Conservation (phyloP, 2,329 filamentous ascomycete genomes). For the Epichloe gansuensis region DNA sequence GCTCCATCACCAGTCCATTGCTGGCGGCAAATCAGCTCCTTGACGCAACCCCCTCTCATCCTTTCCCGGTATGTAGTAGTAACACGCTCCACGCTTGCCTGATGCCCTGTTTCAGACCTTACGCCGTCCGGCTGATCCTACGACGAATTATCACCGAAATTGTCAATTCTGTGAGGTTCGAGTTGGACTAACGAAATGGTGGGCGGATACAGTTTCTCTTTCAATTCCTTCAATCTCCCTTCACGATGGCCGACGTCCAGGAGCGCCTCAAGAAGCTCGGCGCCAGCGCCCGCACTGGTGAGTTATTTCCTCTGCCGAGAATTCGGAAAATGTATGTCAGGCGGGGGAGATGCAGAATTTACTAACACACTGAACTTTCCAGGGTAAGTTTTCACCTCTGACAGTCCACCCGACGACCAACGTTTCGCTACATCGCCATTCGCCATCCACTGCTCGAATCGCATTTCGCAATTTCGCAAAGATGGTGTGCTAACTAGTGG, state of each 20-base stretch:
- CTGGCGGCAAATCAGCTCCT: conserved; percentile 24
- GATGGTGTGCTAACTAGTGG: conserved; percentile 13
- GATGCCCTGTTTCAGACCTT: background rate
- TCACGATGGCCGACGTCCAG: conserved; percentile 42
- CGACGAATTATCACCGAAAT: background rate
- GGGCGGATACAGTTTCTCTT: conserved; percentile 4
- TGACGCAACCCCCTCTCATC: conserved; percentile 19
- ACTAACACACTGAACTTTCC: background rate
- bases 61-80: conserved; percentile 20
- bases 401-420: background rate
- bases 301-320: conserved; percentile 24
- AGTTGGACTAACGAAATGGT: conserved; percentile 7
- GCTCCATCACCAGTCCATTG: conserved; percentile 22
- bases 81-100: background rate
- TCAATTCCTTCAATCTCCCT: conserved; percentile 16
- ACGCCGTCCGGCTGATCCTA: background rate
- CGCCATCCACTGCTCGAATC: conserved; percentile 1
- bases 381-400: conserved; percentile 23
- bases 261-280: conserved; percentile 49
- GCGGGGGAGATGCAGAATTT: background rate
- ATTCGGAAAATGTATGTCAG: background rate
- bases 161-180: background rate
- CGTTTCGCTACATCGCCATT: background rate
- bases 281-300: conserved; percentile 50
- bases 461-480: background rate